phyloP scores from a whole-genome alignment of 1,284 basidiomycete genomes.

The Leccinum fuscescens region DNA sequence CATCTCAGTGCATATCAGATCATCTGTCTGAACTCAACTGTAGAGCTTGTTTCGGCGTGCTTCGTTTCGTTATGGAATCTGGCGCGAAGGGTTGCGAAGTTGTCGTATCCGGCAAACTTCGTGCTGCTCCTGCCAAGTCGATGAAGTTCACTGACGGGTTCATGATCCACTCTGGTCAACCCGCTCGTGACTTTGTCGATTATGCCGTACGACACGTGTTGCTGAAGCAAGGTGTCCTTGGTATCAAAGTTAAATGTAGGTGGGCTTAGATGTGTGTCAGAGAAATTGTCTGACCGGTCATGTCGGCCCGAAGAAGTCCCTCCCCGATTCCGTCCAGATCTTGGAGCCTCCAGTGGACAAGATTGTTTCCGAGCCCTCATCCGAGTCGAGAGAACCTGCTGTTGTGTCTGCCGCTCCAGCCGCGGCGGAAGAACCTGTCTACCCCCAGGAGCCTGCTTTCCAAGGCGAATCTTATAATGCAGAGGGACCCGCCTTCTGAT shows the following conservation, averaged over 20 bases:
- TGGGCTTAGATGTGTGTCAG: constrained; percentile 6
- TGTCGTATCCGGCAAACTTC: constrained; percentile 98
- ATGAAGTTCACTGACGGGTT: constrained; percentile 99
- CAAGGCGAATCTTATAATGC: constrained; percentile 31
- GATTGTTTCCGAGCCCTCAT: constrained; percentile 74
- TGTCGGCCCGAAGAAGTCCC: constrained; percentile 87
- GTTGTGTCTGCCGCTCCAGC: constrained; percentile 49
- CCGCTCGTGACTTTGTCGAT: constrained; percentile 95
- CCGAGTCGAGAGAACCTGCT: constrained; percentile 73
- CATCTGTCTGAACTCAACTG: constrained; percentile 2
- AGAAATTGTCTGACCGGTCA: constrained; percentile 40
- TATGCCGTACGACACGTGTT: constrained; percentile 98
- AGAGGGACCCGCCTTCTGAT: constrained; percentile 54
- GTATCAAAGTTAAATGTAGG: constrained; percentile 99
- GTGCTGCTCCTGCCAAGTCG: constrained; percentile 98
- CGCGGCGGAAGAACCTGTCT: constrained; percentile 50
- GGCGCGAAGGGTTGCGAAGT: constrained; percentile 99
- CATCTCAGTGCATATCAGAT: constrained; percentile 17
- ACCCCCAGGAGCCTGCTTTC: constrained; percentile 40
- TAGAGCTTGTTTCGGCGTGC: constrained; percentile 99
- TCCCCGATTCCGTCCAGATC: constrained; percentile 95
- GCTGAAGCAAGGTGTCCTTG: constrained; percentile 98
- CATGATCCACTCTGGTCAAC: constrained; percentile 99
- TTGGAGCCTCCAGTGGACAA: constrained; percentile 83
- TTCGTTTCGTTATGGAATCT: constrained; percentile 99